These are phyloP conservation scores for Boletus albobrunnescens DNA, from an alignment of 1,284 basidiomycete genomes.

Conservation along the genomic window DNA sequence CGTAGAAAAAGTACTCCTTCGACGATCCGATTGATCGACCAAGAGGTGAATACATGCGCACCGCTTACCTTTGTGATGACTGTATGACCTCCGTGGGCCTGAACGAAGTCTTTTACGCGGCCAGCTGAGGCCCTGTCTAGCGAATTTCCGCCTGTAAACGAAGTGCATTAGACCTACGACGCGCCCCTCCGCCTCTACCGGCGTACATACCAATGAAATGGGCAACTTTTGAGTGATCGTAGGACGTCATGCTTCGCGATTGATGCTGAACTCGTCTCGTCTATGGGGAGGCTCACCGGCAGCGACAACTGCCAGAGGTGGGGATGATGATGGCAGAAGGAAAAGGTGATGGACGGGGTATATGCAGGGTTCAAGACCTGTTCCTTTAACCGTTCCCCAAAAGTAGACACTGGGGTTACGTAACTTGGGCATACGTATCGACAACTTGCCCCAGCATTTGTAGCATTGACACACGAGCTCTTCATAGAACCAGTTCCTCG, in stretches of 20 bases:
- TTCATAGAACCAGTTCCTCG: not conserved
- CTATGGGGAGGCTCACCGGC: constrained; percentile 4
- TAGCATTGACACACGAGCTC: not conserved
- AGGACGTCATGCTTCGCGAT: constrained; percentile 50
- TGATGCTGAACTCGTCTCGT: constrained; percentile 8
- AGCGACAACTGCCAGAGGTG: constrained; percentile 5
- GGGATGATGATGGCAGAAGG: constrained; percentile 22
- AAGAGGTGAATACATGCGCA: constrained; percentile 18
- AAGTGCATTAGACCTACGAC: constrained; percentile 16
- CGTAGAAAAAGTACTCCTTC: not conserved
- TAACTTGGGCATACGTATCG: constrained; percentile 9
- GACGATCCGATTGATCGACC: constrained; percentile 4
- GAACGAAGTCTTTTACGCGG: constrained; percentile 88
- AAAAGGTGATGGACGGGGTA: constrained; percentile 2
- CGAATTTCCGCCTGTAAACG: constrained; percentile 79
- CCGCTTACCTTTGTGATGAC: constrained; percentile 91
- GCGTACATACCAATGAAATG: constrained; percentile 75
- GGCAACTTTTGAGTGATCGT: constrained; percentile 76
- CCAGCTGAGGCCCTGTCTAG: constrained; percentile 80
- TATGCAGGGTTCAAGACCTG: constrained; percentile 18
- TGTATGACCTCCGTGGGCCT: constrained; percentile 89
- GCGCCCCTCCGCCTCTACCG: constrained; percentile 14
- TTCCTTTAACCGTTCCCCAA: constrained; percentile 28
- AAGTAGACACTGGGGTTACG: constrained; percentile 32
- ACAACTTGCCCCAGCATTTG: not conserved